Evolutionary conservation across 345 rosid genomes (phyloP).

Genomic region (Turritis glabra): DNA sequence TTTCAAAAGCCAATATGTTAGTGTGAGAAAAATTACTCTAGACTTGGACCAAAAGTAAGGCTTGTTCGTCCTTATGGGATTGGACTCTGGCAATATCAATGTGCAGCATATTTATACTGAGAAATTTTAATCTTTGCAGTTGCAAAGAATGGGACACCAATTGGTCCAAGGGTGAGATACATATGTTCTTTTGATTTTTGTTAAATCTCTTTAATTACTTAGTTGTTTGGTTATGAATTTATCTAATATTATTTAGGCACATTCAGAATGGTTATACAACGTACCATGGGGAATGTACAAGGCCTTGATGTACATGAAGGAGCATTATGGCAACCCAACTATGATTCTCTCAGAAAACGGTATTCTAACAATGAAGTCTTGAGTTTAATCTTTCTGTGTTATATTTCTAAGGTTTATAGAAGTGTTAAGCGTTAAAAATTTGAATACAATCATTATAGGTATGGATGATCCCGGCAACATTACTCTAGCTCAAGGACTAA

Average conservation of each 20-base stretch:
- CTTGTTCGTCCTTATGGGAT: not conserved
- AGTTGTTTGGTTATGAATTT: not conserved
- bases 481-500: slow-evolving; percentile 62
- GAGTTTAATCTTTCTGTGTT: not conserved
- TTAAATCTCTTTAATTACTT: not conserved
- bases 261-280: slow-evolving; percentile 85
- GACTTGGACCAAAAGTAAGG: not conserved
- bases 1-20: not conserved
- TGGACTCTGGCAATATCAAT: not conserved
- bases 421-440: not conserved
- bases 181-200: not conserved
- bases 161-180: slow-evolving; percentile 72
- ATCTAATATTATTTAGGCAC: slow-evolving; percentile 47
- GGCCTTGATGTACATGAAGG: slow-evolving; percentile 81
- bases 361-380: slow-evolving; percentile 16
- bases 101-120: not conserved
- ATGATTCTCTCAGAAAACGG: slow-evolving; percentile 89
- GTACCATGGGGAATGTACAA: slow-evolving; percentile 99
- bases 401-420: not conserved
- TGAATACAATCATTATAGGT: slow-evolving; percentile 44
- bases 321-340: slow-evolving; percentile 75
- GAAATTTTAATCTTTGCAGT: slow-evolving; percentile 43
- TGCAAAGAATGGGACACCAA: slow-evolving; percentile 62
- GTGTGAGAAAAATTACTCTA: not conserved
- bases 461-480: slow-evolving; percentile 90